Conservation (phyloP, 441 rosid genomes). For the Mallotus japonicus region DNA sequence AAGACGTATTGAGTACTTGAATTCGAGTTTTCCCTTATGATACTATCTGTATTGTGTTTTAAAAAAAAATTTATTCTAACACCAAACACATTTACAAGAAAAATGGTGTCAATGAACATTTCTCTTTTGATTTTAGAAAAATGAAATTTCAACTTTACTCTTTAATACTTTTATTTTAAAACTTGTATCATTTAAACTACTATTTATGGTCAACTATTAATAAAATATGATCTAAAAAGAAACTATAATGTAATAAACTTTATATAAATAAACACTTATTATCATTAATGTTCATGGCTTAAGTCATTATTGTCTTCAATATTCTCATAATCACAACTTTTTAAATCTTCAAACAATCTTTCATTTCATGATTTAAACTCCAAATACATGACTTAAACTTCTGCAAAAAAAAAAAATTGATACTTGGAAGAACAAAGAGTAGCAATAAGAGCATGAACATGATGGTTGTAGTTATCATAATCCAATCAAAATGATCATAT, state of each 20-base stretch:
- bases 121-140: too few relatives aligned
- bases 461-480: slow-evolving; percentile 18
- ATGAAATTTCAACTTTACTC: too few relatives aligned
- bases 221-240: background rate
- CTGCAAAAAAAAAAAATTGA: background rate
- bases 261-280: background rate
- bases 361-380: background rate
- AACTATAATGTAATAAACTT: background rate
- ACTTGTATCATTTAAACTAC: too few relatives aligned
- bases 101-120: too few relatives aligned
- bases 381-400: background rate
- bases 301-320: background rate
- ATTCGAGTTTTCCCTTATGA: too few relatives aligned
- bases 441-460: background rate
- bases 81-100: too few relatives aligned
- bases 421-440: background rate
- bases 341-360: background rate
- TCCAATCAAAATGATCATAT: slow-evolving; percentile 28
- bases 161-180: too few relatives aligned
- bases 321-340: slow-evolving; percentile 7
- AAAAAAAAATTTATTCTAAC: too few relatives aligned
- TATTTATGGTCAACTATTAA: too few relatives aligned
- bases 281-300: background rate
- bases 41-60: too few relatives aligned
- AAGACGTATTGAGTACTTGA: too few relatives aligned